Evolutionary conservation across 192 early-diverging fungal genomes (phyloP).

Genomic region (Pilobolus umbonatus): DNA sequence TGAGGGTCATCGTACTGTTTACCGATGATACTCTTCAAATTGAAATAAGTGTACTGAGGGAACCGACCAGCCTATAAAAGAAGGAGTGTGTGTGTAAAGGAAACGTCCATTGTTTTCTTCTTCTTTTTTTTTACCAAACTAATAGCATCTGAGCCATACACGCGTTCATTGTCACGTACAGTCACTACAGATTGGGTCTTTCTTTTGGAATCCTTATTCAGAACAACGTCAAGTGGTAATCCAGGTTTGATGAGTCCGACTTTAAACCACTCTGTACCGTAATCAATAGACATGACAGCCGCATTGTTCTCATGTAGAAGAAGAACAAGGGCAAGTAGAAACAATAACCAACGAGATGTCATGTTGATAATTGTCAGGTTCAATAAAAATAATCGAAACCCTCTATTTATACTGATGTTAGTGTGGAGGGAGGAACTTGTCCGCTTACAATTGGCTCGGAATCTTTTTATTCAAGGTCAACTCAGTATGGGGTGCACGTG

Average conservation of each 20-base stretch:
- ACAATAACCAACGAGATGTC: constrained; percentile 2
- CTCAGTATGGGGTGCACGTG: no score
- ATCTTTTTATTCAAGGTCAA: no score
- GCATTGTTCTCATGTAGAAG: constrained; percentile 29
- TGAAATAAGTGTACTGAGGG: constrained; percentile 77
- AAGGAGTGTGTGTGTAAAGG: neutral
- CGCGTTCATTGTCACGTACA: constrained; percentile 74
- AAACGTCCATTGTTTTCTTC: neutral
- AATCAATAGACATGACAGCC: constrained; percentile 93
- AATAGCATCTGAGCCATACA: constrained; percentile 85
- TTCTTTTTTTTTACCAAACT: constrained; percentile 47
- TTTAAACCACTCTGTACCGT: constrained; percentile 97
- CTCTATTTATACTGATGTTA: neutral
- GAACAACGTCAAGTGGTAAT: constrained; percentile 85
- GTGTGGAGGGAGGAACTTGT: neutral
- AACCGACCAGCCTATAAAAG: constrained; percentile 65
- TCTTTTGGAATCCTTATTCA: constrained; percentile 94
- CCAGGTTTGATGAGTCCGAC: constrained; percentile 90
- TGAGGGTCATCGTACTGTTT: constrained; percentile 66
- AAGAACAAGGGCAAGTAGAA: neutral
- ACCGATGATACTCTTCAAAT: constrained; percentile 83
- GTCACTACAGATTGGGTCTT: constrained; percentile 85
- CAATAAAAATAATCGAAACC: neutral
- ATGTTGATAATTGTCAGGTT: neutral
- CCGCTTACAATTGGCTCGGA: constrained; percentile 1